phyloP scores from a whole-genome alignment of 2,329 filamentous ascomycete species.

The Epichloe sibirici region DNA sequence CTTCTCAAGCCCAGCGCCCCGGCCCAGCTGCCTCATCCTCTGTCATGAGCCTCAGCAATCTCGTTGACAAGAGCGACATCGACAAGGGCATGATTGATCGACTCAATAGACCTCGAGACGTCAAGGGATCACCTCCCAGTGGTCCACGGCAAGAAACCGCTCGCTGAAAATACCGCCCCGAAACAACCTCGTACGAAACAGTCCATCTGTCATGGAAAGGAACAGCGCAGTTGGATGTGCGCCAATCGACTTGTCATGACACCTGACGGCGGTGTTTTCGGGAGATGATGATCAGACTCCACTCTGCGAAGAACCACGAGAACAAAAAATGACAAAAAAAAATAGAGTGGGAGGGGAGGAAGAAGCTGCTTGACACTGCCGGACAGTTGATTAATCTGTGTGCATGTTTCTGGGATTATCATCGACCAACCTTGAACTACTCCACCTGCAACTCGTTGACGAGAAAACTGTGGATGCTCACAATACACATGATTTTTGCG shows the following conservation, averaged over 20 bases:
- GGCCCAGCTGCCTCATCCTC: slow-evolving; percentile 19
- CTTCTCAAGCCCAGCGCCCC: slow-evolving; percentile 15
- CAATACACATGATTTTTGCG: slow-evolving; percentile 1
- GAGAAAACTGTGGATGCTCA: slow-evolving; percentile 7
- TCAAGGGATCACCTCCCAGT: slow-evolving; percentile 4
- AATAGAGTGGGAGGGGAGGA: not conserved
- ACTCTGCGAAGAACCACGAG: not conserved
- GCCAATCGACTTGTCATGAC: no score
- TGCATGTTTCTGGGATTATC: not conserved
- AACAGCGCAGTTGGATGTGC: no score
- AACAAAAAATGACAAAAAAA: not conserved
- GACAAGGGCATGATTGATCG: slow-evolving; percentile 43
- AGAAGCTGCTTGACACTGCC: slow-evolving; percentile 9
- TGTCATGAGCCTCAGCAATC: slow-evolving; percentile 41
- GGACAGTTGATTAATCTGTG: slow-evolving; percentile 9
- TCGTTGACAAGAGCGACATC: slow-evolving; percentile 41
- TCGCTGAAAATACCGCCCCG: slow-evolving; percentile 2
- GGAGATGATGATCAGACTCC: no score
- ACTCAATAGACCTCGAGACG: slow-evolving; percentile 27
- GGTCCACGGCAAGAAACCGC: slow-evolving; percentile 3
- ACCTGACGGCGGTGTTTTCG: no score
- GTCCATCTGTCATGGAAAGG: no score
- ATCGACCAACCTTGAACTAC: not conserved
- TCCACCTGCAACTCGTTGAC: slow-evolving; percentile 9
- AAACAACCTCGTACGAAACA: no score